Evolutionary conservation across 306 rosid species (phyloP).

Genomic region (Mimosa bimucronata): DNA sequence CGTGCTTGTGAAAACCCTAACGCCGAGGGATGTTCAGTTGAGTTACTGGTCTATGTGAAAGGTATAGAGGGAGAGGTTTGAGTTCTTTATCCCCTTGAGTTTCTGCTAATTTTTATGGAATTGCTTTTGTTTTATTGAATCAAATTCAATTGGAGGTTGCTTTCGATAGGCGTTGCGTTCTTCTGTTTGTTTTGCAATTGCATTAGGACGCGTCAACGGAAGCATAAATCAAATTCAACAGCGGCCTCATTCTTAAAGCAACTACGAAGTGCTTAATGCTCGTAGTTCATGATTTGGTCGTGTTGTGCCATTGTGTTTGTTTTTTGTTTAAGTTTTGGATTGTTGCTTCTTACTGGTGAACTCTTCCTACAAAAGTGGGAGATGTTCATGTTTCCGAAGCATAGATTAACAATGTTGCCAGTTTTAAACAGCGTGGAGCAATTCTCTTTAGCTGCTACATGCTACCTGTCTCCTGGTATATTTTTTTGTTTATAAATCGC

Average conservation of each 20-base stretch:
- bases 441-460: slow-evolving; percentile 39
- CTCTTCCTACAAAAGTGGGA: slow-evolving; percentile 41
- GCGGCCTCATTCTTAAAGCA: slow-evolving; percentile 26
- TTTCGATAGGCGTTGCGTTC: slow-evolving; percentile 95
- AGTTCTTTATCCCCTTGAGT: not conserved
- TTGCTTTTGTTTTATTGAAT: too few species aligned
- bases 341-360: slow-evolving; percentile 90
- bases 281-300: slow-evolving; percentile 50
- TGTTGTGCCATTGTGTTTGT: slow-evolving; percentile 42
- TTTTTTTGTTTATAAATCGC: not conserved
- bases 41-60: not conserved
- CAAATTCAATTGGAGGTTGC: slow-evolving; percentile 28
- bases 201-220: slow-evolving; percentile 88
- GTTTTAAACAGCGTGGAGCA: slow-evolving; percentile 77
- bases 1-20: not conserved
- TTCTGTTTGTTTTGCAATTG: slow-evolving; percentile 41
- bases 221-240: slow-evolving; percentile 62
- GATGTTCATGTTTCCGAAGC: slow-evolving; percentile 92
- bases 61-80: not conserved
- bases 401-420: slow-evolving; percentile 53
- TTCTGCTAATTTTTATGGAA: not conserved
- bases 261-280: slow-evolving; percentile 26
- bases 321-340: not conserved
- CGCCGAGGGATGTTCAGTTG: not conserved
- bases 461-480: slow-evolving; percentile 97